Base-by-base conservation (phyloP, 2,329 filamentous ascomycete genomes). In the Hysterium pulicare region DNA sequence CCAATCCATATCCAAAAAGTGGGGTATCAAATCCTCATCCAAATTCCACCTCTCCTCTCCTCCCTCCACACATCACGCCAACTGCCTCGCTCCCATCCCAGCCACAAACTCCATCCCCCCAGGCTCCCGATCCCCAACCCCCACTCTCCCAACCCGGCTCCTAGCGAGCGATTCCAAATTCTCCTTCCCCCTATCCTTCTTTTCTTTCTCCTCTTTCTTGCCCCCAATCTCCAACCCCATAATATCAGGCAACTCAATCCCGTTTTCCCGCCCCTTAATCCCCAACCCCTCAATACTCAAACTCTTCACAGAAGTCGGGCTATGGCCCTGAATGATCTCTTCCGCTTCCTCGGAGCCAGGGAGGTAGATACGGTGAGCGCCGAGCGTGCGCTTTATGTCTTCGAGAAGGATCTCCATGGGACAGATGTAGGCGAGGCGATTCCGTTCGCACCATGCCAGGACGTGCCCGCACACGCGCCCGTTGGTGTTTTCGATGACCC, bases 401-500 rank as follows among this genome's bases (percentile, higher is more conserved):
- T 85, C 79, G 9, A 97, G 75, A 10, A 95, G 71, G 2, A 96
- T 78, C 44, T 96, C 87, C 91, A 97, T 97, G 0, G 91, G 91
- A 47, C 89, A 93, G 47, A 97, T 93, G 64, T 95, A 97, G 0
- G 90, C 90, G 4, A 89, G 83, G 32, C 81, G 81, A 59, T 87
- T 91, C 47, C 83, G 81, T 49, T 83, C 79, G 53, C 86, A 91
- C 83, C 86, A 95, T 0, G 91, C 91, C 10, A 97, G 75, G 0
- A 97, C 87, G 57, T 96, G 91, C 0, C 91, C 91, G 54, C 88
- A 93, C 3, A 96, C 81, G 28, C 83, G 79, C 1, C 89, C 89
- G n/a, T 83, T 76, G 5, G 78, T 76, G 44, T 87, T 84, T 54
- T 91, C 87, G 13, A 96, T 82, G 3, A 97, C 81, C 91, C 91